phyloP scores from a whole-genome alignment of 371 early-diverging fungal genomes.

The Mortierella sp. region DNA sequence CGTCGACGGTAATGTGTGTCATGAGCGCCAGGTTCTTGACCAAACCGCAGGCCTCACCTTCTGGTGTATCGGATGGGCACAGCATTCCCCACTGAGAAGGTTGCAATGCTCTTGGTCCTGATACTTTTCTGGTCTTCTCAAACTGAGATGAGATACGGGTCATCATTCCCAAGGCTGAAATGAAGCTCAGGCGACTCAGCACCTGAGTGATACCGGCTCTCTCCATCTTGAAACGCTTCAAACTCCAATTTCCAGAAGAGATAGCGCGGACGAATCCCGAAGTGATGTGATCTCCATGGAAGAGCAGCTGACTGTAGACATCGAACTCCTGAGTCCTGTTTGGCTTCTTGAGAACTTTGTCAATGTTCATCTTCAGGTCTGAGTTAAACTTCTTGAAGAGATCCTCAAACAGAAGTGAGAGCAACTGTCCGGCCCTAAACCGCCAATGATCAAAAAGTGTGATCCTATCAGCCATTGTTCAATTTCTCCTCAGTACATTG shows the following conservation, averaged over 20 bases:
- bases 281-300: constrained; percentile 94
- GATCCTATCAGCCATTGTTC: too few relatives aligned
- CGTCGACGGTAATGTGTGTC: constrained; percentile 99
- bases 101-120: constrained; percentile 98
- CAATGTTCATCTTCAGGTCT: constrained; percentile 91
- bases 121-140: constrained; percentile 99
- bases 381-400: constrained; percentile 97
- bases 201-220: constrained; percentile 99
- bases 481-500: too few relatives aligned
- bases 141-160: constrained; percentile 99
- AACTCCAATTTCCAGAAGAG: constrained; percentile 99
- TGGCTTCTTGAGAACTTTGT: constrained; percentile 93
- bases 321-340: constrained; percentile 97
- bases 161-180: constrained; percentile 99
- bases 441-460: too few relatives aligned
- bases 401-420: constrained; percentile 99
- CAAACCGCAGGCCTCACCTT: constrained; percentile 99
- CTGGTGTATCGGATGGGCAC: constrained; percentile 99
- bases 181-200: constrained; percentile 95
- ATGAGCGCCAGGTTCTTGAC: constrained; percentile 99
- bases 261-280: constrained; percentile 97
- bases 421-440: constrained; percentile 94
- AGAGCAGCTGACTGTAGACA: constrained; percentile 85
- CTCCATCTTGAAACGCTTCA: constrained; percentile 99
- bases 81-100: constrained; percentile 99